Conservation (phyloP, 139 green algal species). For the Dunaliella sp. region DNA sequence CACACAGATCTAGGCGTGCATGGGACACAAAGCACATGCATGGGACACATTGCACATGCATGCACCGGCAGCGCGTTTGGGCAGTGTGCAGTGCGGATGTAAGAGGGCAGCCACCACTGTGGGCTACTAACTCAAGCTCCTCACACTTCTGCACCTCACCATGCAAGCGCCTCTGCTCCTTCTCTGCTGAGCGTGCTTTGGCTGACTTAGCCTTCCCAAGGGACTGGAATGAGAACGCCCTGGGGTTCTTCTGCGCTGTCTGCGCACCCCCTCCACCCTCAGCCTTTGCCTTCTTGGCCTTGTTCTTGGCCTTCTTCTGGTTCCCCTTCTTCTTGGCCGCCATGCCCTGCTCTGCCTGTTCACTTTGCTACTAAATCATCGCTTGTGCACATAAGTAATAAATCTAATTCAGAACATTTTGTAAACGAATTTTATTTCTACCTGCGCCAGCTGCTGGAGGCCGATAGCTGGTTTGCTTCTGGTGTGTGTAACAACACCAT, state of each 20-base stretch:
- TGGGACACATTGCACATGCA: not conserved
- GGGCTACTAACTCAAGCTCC: no score
- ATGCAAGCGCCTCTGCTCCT: conserved; percentile 89
- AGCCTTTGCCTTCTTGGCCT: conserved; percentile 62
- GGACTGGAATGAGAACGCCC: conserved; percentile 72
- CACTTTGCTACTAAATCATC: no score
- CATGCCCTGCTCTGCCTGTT: not conserved
- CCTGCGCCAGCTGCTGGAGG: not conserved
- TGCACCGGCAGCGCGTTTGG: no score
- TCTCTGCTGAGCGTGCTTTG: conserved; percentile 73
- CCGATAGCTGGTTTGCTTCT: not conserved
- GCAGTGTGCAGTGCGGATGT: no score
- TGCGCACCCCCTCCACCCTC: conserved; percentile 35
- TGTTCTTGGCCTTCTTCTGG: conserved; percentile 70
- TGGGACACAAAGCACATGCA: no score
- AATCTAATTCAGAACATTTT: not conserved
- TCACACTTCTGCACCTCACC: no score
- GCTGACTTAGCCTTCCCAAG: conserved; percentile 64
- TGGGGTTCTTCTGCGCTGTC: conserved; percentile 58
- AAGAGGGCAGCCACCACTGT: no score
- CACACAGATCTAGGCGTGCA: no score
- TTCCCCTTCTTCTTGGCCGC: conserved; percentile 24
- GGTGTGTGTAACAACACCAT: no score
- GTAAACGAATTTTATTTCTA: not conserved
- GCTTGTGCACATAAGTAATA: not conserved